A percentile compares a stretch with the other conserved stretches of the same genome.
Evolutionary conservation across 352 stramenopile genomes (phyloP).

Genomic region (Phytophthora uliginosa): DNA sequence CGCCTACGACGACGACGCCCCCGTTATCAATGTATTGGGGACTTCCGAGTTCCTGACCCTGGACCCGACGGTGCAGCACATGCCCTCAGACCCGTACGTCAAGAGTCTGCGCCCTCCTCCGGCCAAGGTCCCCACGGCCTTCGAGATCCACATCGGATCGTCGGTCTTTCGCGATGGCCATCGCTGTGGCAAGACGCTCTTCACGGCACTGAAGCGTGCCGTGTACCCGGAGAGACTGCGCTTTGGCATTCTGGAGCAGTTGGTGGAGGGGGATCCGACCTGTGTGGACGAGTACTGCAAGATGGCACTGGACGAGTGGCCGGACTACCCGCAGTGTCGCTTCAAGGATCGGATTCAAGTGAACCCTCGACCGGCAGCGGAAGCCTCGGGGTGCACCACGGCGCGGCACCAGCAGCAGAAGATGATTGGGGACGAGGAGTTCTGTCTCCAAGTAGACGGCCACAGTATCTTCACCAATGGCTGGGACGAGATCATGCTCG

Average conservation of each 20-base stretch:
- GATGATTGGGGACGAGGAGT: slow-evolving; percentile 73
- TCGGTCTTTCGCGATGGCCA: slow-evolving; percentile 83
- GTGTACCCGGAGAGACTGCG: slow-evolving; percentile 68
- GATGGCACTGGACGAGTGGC: slow-evolving; percentile 66
- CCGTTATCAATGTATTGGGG: slow-evolving; percentile 54
- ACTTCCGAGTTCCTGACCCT: slow-evolving; percentile 47
- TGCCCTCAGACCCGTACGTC: slow-evolving; percentile 45
- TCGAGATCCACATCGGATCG: slow-evolving; percentile 74
- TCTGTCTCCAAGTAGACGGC: slow-evolving; percentile 82
- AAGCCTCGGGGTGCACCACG: slow-evolving; percentile 80
- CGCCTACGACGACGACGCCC: slow-evolving; percentile 11
- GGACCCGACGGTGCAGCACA: slow-evolving; percentile 75
- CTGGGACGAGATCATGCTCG: slow-evolving; percentile 73
- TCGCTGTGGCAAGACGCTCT: slow-evolving; percentile 80
- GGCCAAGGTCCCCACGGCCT: slow-evolving; percentile 47
- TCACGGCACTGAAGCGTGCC: slow-evolving; percentile 74
- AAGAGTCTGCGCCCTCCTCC: slow-evolving; percentile 59
- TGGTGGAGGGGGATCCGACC: slow-evolving; percentile 66
- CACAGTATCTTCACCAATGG: slow-evolving; percentile 86
- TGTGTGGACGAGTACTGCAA: slow-evolving; percentile 83
- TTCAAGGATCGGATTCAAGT: slow-evolving; percentile 71
- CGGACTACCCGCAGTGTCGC: slow-evolving; percentile 57
- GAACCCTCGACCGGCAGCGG: slow-evolving; percentile 64
- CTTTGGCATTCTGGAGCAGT: slow-evolving; percentile 84
- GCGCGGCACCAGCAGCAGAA: slow-evolving; percentile 82